Conservation (phyloP, 1,284 basidiomycete species). For the Afroboletus lepidellus region DNA sequence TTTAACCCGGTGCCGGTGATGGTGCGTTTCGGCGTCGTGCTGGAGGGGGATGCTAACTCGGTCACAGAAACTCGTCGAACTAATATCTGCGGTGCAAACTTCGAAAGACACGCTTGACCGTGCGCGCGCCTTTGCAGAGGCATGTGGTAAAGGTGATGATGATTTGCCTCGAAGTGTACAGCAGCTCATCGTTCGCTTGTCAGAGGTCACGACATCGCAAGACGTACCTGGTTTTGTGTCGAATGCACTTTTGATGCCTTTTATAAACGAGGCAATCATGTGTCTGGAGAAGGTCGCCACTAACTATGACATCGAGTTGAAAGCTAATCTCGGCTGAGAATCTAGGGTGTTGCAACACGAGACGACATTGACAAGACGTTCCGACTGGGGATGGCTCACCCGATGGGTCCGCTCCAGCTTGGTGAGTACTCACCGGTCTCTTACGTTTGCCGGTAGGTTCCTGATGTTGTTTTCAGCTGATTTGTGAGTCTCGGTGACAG, state of each 20-base stretch:
- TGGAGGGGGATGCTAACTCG: not conserved
- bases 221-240: constrained; percentile 93
- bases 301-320: not conserved
- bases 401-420: constrained; percentile 89
- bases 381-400: constrained; percentile 92
- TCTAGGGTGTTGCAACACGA: constrained; percentile 80
- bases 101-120: constrained; percentile 71
- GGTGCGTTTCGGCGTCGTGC: constrained; percentile 47
- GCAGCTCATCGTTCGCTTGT: not conserved
- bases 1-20: constrained; percentile 96
- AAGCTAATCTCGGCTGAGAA: not conserved
- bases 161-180: not conserved
- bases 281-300: constrained; percentile 74
- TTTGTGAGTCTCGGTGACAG: constrained; percentile 55
- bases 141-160: constrained; percentile 82
- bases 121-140: constrained; percentile 80
- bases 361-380: constrained; percentile 97
- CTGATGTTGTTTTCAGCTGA: constrained; percentile 51
- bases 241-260: constrained; percentile 88
- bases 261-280: constrained; percentile 93
- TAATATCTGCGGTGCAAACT: constrained; percentile 93
- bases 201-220: constrained; percentile 84
- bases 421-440: constrained; percentile 40
- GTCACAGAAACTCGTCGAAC: constrained; percentile 82
- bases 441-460: not conserved